These are phyloP conservation scores for Curvularia hawaiiensis DNA, from an alignment of 2,329 filamentous ascomycete species.

Conservation along the genomic window DNA sequence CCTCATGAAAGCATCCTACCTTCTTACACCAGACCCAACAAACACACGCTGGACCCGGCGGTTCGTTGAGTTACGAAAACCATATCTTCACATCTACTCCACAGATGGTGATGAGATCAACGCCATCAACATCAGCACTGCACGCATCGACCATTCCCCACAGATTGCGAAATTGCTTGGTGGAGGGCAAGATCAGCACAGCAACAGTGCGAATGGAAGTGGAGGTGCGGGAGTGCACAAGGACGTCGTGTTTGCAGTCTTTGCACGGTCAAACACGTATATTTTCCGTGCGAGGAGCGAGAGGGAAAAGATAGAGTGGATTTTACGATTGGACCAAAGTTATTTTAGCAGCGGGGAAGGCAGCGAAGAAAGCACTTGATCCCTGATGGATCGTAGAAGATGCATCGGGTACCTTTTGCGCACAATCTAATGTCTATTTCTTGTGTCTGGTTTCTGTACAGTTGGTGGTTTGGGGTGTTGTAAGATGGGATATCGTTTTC, in stretches of 20 bases:
- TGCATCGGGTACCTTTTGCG: background rate
- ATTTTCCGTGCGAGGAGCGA: conserved; percentile 89
- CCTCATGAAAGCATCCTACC: conserved; percentile 82
- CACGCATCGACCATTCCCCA: conserved; percentile 89
- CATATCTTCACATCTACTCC: conserved; percentile 90
- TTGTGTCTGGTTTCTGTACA: conserved; percentile 5
- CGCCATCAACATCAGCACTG: conserved; percentile 85
- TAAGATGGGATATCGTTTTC: conserved; percentile 1
- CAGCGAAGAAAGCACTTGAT: conserved; percentile 18
- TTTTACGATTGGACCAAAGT: conserved; percentile 89
- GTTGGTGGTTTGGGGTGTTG: background rate
- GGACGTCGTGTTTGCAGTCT: conserved; percentile 85
- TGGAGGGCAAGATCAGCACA: conserved; percentile 39
- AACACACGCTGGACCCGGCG: conserved; percentile 87
- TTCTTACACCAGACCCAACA: conserved; percentile 82
- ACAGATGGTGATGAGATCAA: conserved; percentile 89
- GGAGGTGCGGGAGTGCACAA: conserved; percentile 43
- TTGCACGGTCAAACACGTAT: conserved; percentile 93
- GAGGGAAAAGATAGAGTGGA: conserved; percentile 95
- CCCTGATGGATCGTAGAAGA: background rate
- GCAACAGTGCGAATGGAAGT: conserved; percentile 13
- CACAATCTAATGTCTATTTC: conserved; percentile 1
- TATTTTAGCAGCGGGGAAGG: conserved; percentile 53
- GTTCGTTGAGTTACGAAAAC: conserved; percentile 88
- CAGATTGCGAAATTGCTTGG: conserved; percentile 78